phyloP scores from a whole-genome alignment of 2,329 filamentous ascomycete genomes.

The Dothistroma septosporum region DNA sequence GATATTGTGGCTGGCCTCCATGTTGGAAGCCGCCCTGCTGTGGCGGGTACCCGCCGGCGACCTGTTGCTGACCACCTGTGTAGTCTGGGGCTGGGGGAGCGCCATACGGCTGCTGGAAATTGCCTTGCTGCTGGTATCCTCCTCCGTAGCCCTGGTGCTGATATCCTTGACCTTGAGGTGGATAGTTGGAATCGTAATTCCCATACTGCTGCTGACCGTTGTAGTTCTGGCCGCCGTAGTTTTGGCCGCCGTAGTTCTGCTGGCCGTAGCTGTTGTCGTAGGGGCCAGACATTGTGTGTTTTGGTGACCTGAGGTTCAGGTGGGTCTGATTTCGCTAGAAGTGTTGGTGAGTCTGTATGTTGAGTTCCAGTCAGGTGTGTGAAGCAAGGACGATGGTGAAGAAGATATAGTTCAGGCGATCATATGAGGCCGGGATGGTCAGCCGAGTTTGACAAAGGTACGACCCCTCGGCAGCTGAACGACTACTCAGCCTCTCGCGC shows the following conservation, averaged over 20 bases:
- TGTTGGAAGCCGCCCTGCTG: slow-evolving; percentile 17
- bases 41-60: slow-evolving; percentile 18
- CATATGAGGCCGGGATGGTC: slow-evolving; percentile 1
- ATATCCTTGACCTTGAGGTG: slow-evolving; percentile 13
- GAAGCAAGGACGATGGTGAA: neutral
- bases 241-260: slow-evolving; percentile 9
- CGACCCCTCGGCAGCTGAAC: neutral
- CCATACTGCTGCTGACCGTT: slow-evolving; percentile 22
- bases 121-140: slow-evolving; percentile 20
- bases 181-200: slow-evolving; percentile 23
- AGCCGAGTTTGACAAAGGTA: neutral
- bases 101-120: slow-evolving; percentile 25
- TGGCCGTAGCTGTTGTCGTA: slow-evolving; percentile 25
- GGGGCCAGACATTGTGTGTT: slow-evolving; percentile 19
- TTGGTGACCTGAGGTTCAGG: neutral
- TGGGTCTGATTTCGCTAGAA: neutral
- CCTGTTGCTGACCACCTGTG: slow-evolving; percentile 23
- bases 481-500: neutral
- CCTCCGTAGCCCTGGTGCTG: slow-evolving; percentile 8
- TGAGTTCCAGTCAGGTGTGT: neutral
- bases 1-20: slow-evolving; percentile 5
- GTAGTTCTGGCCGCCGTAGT: slow-evolving; percentile 2
- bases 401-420: slow-evolving; percentile 4
- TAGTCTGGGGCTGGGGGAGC: slow-evolving; percentile 29
- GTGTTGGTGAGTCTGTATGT: neutral